These are phyloP conservation scores for Colletotrichum sp. DNA, from an alignment of 2,329 filamentous ascomycete species.

Conservation along the genomic window DNA sequence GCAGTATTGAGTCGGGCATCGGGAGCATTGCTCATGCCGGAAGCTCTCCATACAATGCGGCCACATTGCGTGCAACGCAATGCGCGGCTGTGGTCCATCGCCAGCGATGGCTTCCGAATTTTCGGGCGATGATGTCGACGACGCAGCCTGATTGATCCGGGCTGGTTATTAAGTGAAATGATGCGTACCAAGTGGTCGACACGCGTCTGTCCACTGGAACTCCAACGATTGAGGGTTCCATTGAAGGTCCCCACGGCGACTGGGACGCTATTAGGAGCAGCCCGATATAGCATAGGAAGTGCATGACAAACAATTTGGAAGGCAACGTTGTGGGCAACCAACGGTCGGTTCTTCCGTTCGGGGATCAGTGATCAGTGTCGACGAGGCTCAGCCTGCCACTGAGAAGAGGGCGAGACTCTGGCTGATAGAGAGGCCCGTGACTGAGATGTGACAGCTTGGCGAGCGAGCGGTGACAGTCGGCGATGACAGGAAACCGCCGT, in stretches of 20 bases:
- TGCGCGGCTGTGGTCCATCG: background rate
- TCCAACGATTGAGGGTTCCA: background rate
- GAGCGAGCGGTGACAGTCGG: background rate
- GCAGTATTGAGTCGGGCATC: background rate
- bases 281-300: background rate
- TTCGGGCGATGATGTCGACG: background rate
- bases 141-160: background rate
- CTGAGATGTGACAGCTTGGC: slow-evolving; percentile 16
- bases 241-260: slow-evolving; percentile 11
- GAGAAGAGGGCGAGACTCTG: background rate
- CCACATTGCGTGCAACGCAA: slow-evolving; percentile 10
- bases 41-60: slow-evolving; percentile 6
- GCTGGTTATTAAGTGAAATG: slow-evolving; percentile 6
- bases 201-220: background rate
- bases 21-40: slow-evolving; percentile 11
- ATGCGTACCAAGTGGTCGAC: background rate
- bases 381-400: background rate
- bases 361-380: background rate
- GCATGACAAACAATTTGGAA: background rate
- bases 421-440: background rate
- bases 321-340: background rate
- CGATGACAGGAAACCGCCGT: background rate
- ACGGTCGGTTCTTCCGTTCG: background rate
- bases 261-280: background rate
- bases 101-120: background rate